A percentile compares a stretch with the other conserved stretches of the same genome.
These are phyloP conservation scores for Neurospora africana DNA, from an alignment of 495 filamentous ascomycete genomes.

Conservation along the genomic window DNA sequence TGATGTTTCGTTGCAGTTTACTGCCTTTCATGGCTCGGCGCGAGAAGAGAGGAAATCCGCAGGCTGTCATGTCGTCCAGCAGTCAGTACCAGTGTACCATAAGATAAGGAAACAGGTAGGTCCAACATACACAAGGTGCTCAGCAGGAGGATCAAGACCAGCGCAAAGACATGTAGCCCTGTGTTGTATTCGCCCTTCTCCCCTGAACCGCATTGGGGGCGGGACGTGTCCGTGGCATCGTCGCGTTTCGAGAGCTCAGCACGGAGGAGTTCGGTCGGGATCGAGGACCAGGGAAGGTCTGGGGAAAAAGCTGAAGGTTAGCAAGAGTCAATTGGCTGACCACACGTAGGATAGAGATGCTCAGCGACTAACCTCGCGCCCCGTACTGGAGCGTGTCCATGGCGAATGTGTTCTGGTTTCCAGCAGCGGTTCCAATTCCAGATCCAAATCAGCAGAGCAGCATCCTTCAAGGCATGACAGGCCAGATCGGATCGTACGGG, in stretches of 20 bases:
- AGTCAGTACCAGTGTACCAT: neutral
- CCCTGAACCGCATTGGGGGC: conserved; percentile 53
- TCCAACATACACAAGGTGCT: conserved; percentile 56
- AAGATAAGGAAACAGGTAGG: neutral
- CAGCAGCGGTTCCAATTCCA: neutral
- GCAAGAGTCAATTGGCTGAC: neutral
- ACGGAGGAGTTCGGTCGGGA: conserved; percentile 39
- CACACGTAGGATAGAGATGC: neutral
- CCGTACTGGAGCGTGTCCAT: conserved; percentile 10
- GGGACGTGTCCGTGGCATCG: conserved; percentile 20
- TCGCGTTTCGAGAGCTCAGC: conserved; percentile 41
- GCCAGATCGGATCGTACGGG: neutral
- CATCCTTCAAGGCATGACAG: neutral
- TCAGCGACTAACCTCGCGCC: conserved; percentile 8
- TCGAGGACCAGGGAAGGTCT: conserved; percentile 32
- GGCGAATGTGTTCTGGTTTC: neutral
- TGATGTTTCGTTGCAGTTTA: conserved; percentile 35
- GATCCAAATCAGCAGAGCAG: neutral
- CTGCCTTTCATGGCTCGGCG: conserved; percentile 35
- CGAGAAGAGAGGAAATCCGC: conserved; percentile 49
- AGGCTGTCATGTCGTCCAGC: conserved; percentile 30
- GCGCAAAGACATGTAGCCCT: conserved; percentile 60
- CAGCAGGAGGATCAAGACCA: conserved; percentile 61
- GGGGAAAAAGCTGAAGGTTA: neutral
- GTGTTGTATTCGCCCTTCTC: conserved; percentile 53